Conservation (phyloP, 2,329 filamentous ascomycete genomes). For the Xylariomycetidae sp. region DNA sequence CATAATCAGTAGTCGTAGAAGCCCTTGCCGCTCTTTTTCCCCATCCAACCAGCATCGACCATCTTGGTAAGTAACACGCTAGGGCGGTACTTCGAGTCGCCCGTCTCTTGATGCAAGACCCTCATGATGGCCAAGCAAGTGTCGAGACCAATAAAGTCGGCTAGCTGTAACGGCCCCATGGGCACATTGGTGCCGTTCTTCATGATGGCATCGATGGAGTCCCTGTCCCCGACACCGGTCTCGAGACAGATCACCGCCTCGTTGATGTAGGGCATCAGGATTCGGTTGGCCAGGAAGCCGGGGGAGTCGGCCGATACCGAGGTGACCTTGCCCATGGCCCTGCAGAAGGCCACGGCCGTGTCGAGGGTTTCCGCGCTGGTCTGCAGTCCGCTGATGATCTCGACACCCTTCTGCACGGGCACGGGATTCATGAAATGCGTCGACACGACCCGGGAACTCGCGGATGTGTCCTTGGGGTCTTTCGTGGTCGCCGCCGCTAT, state of each 20-base stretch:
- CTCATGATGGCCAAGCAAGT: constrained; percentile 97
- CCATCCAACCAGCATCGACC: constrained; percentile 96
- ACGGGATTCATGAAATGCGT: constrained; percentile 99
- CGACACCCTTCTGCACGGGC: constrained; percentile 92
- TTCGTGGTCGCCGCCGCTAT: constrained; percentile 83
- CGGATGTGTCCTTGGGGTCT: constrained; percentile 74
- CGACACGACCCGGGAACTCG: constrained; percentile 82
- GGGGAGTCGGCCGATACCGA: constrained; percentile 86
- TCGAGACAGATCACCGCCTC: constrained; percentile 92
- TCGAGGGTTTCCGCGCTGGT: constrained; percentile 79
- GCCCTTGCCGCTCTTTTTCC: constrained; percentile 95
- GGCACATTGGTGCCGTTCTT: constrained; percentile 98
- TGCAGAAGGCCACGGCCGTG: constrained; percentile 79
- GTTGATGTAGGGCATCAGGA: constrained; percentile 99
- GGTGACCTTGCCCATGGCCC: constrained; percentile 87
- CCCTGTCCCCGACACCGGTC: constrained; percentile 80
- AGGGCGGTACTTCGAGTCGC: constrained; percentile 92
- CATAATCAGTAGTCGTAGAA: constrained; percentile 90
- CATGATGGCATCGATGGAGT: constrained; percentile 97
- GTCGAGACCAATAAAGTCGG: constrained; percentile 96
- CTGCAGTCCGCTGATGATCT: constrained; percentile 93
- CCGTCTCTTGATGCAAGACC: constrained; percentile 84
- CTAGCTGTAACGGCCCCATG: constrained; percentile 90
- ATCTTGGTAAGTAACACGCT: constrained; percentile 85
- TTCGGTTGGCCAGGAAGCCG: constrained; percentile 92